Evolutionary conservation across 2,329 filamentous ascomycete genomes (phyloP).

Genomic region (Scedosporium apiospermum): DNA sequence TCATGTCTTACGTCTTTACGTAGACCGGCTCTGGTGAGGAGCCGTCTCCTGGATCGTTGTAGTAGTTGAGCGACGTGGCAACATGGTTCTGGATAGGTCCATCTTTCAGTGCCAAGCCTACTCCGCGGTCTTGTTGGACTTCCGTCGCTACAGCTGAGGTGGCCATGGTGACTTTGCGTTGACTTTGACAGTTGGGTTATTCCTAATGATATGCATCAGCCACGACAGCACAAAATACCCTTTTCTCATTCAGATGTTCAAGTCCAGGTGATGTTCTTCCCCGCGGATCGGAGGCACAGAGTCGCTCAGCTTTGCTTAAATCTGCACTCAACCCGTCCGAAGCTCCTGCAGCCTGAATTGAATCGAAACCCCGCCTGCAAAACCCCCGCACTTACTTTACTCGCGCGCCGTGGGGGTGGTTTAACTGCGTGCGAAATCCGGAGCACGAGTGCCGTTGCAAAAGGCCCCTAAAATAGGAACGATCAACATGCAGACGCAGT

Average conservation of each 20-base stretch:
- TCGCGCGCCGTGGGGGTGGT: not conserved
- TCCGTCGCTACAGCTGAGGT: not conserved
- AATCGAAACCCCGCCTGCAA: not conserved
- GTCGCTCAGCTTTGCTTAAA: not conserved
- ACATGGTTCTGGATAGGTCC: slow-evolving; percentile 16
- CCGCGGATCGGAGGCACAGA: not conserved
- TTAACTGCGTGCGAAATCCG: not conserved
- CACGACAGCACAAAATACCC: too few relatives aligned
- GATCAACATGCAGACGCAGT: not conserved
- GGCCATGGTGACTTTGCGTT: not conserved
- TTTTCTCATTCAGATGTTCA: too few relatives aligned
- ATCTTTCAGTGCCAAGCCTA: not conserved
- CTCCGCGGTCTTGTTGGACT: not conserved
- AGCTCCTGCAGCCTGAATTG: not conserved
- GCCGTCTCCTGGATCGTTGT: slow-evolving; percentile 30
- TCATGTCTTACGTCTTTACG: slow-evolving; percentile 12
- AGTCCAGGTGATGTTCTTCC: not conserved
- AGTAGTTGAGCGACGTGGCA: slow-evolving; percentile 26
- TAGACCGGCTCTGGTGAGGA: slow-evolving; percentile 26
- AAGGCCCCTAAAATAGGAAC: not conserved
- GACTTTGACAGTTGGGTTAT: not conserved
- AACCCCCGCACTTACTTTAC: not conserved
- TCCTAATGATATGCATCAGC: not conserved
- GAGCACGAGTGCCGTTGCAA: not conserved
- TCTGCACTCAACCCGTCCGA: not conserved